Evolutionary conservation across 148 eudicot species (phyloP).

Genomic region (Nyssa sinensis): DNA sequence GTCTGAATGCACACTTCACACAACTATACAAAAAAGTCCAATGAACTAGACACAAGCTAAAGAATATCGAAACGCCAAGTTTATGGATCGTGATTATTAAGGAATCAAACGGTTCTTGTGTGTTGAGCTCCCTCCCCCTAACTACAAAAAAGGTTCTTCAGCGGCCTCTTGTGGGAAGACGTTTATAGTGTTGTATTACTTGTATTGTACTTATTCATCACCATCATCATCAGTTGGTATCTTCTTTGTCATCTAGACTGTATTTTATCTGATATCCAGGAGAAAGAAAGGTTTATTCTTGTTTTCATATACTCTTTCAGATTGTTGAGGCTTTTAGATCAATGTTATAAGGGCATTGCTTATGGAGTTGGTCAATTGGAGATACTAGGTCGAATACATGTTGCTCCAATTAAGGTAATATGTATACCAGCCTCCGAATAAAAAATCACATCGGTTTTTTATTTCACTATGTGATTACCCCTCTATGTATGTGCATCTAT

Average conservation of each 20-base stretch:
- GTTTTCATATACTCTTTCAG: conserved; percentile 37
- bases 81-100: no score
- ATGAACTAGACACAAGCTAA: no score
- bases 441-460: not conserved
- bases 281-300: not conserved
- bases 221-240: not conserved
- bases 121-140: no score
- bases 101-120: no score
- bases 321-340: conserved; percentile 84
- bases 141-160: no score
- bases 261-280: not conserved
- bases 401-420: conserved; percentile 91
- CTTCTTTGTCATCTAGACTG: not conserved
- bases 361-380: conserved; percentile 96
- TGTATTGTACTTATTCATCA: not conserved
- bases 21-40: no score
- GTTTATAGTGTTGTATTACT: no score
- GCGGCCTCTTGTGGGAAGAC: no score
- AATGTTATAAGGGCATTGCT: conserved; percentile 90
- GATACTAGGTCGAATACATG: conserved; percentile 94
- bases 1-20: no score
- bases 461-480: not conserved
- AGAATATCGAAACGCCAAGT: no score
- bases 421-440: not conserved
- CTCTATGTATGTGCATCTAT: not conserved